Conservation (phyloP, 768 basidiomycete genomes). For the Coprinellus aureogranulatus region DNA sequence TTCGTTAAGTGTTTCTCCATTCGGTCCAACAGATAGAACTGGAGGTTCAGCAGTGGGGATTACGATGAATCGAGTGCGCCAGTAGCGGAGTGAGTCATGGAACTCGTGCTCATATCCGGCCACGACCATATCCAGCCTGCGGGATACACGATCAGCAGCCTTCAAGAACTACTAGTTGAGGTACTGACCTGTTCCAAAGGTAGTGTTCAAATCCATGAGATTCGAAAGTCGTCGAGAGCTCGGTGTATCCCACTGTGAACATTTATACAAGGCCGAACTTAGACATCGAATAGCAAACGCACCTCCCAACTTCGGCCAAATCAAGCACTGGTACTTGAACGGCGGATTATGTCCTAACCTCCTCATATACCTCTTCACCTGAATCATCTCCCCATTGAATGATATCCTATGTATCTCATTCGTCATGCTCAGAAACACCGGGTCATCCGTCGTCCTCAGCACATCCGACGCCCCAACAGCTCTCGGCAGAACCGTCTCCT, state of each 20-base stretch:
- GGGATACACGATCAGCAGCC: too few relatives aligned
- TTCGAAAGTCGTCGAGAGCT: slow-evolving; percentile 68
- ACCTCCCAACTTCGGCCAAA: slow-evolving; percentile 89
- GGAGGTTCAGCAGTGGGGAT: slow-evolving; percentile 81
- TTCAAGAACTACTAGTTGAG: background rate
- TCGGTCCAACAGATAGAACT: slow-evolving; percentile 49
- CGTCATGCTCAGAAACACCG: slow-evolving; percentile 90
- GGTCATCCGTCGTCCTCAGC: slow-evolving; percentile 55
- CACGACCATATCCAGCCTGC: slow-evolving; percentile 80
- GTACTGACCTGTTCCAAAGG: slow-evolving; percentile 78
- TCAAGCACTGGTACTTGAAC: slow-evolving; percentile 81
- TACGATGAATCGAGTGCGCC: slow-evolving; percentile 93
- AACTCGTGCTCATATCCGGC: slow-evolving; percentile 80
- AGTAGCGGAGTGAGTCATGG: slow-evolving; percentile 82
- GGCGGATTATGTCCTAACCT: slow-evolving; percentile 62
- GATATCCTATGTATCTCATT: slow-evolving; percentile 93
- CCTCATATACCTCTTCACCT: slow-evolving; percentile 85
- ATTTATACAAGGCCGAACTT: too few relatives aligned
- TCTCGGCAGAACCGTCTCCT: slow-evolving; percentile 50
- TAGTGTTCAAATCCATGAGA: slow-evolving; percentile 81
- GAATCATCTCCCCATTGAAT: slow-evolving; percentile 87
- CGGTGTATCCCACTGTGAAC: slow-evolving; percentile 68
- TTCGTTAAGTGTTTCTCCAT: slow-evolving; percentile 75
- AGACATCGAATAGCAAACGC: too few relatives aligned
- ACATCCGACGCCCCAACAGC: slow-evolving; percentile 67